Percentiles rank a stretch among this genome's conserved stretches.
Evolutionary conservation across 2,329 filamentous ascomycete species (phyloP).

Genomic region (Exophiala aquamarina): DNA sequence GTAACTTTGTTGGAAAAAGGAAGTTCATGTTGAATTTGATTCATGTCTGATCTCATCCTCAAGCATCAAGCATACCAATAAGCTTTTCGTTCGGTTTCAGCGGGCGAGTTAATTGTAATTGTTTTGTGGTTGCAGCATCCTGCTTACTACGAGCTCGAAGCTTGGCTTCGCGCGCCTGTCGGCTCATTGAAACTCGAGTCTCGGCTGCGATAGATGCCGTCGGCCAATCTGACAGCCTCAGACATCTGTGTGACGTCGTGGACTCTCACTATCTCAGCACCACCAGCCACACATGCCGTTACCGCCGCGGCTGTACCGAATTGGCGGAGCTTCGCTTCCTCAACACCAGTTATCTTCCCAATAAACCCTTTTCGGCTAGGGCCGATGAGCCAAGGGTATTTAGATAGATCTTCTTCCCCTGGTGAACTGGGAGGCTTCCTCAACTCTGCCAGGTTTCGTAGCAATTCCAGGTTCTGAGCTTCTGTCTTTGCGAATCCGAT

Average conservation of each 20-base stretch:
- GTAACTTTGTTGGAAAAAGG: no score
- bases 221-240: conserved; percentile 80
- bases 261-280: conserved; percentile 87
- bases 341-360: conserved; percentile 74
- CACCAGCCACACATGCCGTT: conserved; percentile 78
- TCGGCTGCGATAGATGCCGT: conserved; percentile 75
- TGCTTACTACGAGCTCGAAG: no score
- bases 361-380: conserved; percentile 89
- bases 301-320: conserved; percentile 91
- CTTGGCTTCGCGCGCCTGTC: no score
- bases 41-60: no score
- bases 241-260: conserved; percentile 89
- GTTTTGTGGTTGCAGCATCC: no score
- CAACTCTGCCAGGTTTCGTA: conserved; percentile 67
- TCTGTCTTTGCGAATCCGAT: conserved; percentile 88
- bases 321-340: conserved; percentile 66
- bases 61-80: no score
- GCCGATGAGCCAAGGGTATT: conserved; percentile 85
- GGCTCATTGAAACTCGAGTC: conserved; percentile 1
- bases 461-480: conserved; percentile 76
- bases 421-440: conserved; percentile 65
- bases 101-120: no score
- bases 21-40: no score
- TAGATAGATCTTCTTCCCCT: conserved; percentile 56
- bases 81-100: no score